Base-by-base conservation (phyloP, 352 stramenopile species). In the Pythium insidiosum region DNA sequence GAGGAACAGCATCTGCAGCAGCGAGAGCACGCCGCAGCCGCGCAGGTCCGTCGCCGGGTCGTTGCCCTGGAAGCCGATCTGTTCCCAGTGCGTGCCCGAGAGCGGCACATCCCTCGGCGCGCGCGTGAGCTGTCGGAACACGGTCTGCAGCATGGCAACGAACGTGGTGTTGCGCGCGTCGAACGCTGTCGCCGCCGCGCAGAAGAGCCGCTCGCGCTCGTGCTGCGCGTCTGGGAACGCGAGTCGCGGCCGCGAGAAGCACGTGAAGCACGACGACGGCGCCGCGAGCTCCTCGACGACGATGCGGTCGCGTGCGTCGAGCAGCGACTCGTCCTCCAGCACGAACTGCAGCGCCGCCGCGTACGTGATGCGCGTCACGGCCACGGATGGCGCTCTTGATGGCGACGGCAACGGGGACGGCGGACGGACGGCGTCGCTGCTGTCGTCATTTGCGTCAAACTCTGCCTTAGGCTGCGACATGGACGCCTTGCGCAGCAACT, bases 31-130 rank as follows among this genome's bases (percentile, higher is more conserved):
- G 23, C 87, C 82, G 25, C 82, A 88, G 16, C 77, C 79, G 21
- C 85, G 77, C 19, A 96, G 58, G 48, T 96, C 87, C 1, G 84
- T 96, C 1, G 84, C 70, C 5, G 87, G 87, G 46, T 96, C 85
- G 6, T 40, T 72, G 20, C 85, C 87, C 49, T 96, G 87, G 47
- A 96, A 96, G 13, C 87, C 87, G 23, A 96, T 77, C 7, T 67
- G 60, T 51, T 95, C 84, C 87, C 85, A 96, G 50, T 95, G 82
- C 12, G 53, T 48, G 13, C 82, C 81, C 3, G 72, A 72, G 9
- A 85, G 63, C 15, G 63, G 46, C 23, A 80, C 62, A 11, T 79
- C 64, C 10, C 28, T 37, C 10, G 44, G 21, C 1, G 18, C 65
- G 38, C 53, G 60, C 6, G 53, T 61, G 19, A 90, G 45, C 19